Evolutionary conservation across 2,329 filamentous ascomycete genomes (phyloP).

Genomic region (Tricladium varicosporioides): DNA sequence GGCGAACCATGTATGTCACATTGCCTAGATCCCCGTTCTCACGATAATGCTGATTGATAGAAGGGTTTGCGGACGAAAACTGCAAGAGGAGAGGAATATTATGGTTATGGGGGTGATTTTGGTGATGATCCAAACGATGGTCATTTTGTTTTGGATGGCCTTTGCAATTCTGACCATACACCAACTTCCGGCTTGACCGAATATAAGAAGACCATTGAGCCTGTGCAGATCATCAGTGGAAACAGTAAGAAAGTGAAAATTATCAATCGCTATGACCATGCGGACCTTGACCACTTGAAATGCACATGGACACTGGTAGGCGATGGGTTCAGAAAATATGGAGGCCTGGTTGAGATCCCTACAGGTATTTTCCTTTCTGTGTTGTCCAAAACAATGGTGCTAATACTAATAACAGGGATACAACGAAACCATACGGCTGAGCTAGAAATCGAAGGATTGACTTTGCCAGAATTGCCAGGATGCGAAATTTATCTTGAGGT

Average conservation of each 20-base stretch:
- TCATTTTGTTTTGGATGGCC: slow-evolving; percentile 47
- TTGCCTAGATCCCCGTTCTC: background rate
- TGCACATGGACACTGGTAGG: slow-evolving; percentile 4
- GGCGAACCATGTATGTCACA: slow-evolving; percentile 27
- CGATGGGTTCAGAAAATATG: background rate
- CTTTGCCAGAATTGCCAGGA: slow-evolving; percentile 7
- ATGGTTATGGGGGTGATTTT: slow-evolving; percentile 44
- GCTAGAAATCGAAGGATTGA: slow-evolving; percentile 16
- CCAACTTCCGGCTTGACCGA: slow-evolving; percentile 57
- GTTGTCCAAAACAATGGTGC: background rate
- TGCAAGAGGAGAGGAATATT: slow-evolving; percentile 35
- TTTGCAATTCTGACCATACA: slow-evolving; percentile 51
- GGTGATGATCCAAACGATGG: slow-evolving; percentile 39
- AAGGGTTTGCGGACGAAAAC: slow-evolving; percentile 35
- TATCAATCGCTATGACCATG: slow-evolving; percentile 51
- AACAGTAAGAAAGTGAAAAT: slow-evolving; percentile 35
- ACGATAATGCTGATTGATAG: background rate
- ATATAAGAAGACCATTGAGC: slow-evolving; percentile 56
- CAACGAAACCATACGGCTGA: slow-evolving; percentile 34
- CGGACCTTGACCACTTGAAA: slow-evolving; percentile 47
- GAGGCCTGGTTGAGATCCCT: background rate
- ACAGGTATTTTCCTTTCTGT: background rate
- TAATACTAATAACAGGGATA: slow-evolving; percentile 31
- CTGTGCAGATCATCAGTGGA: slow-evolving; percentile 44
- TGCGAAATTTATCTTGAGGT: slow-evolving; percentile 48